Percentiles rank a stretch among this genome's conserved stretches.
phyloP scores from a whole-genome alignment of 139 green algal genomes.

The Chlorella sp. region DNA sequence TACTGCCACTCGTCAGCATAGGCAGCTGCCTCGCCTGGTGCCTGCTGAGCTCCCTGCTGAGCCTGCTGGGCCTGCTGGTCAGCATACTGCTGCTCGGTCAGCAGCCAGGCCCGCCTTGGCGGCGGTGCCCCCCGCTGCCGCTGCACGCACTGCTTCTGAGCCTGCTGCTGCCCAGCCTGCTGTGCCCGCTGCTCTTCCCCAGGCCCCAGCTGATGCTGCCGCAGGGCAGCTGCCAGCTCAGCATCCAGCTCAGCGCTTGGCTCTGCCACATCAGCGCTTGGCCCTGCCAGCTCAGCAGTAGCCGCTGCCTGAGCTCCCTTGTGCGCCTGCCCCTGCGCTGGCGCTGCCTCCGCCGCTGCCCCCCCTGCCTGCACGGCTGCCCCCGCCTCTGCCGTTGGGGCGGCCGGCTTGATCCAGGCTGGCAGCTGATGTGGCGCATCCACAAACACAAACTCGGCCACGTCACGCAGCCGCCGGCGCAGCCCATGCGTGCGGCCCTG shows the following conservation, averaged over 20 bases:
- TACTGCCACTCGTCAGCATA: slow-evolving; percentile 53
- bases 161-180: not conserved
- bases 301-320: not conserved
- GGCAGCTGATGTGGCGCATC: slow-evolving; percentile 86
- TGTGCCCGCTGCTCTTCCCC: not conserved
- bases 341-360: not conserved
- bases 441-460: slow-evolving; percentile 82
- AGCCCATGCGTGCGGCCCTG: slow-evolving; percentile 71
- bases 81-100: slow-evolving; percentile 5
- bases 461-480: slow-evolving; percentile 60
- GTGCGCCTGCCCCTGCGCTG: not conserved
- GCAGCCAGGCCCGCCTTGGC: slow-evolving; percentile 27
- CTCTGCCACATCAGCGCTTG: slow-evolving; percentile 15
- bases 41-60: not conserved
- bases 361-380: not conserved
- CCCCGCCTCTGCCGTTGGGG: not conserved
- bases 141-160: not conserved
- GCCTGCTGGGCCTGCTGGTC: not conserved
- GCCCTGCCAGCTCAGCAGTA: slow-evolving; percentile 12
- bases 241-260: not conserved
- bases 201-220: not conserved
- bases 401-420: slow-evolving; percentile 38
- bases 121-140: not conserved
- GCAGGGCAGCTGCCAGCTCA: not conserved
- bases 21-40: not conserved